Evolutionary conservation across 1,284 basidiomycete species (phyloP).

Genomic region (Ceratobasidium sp.): DNA sequence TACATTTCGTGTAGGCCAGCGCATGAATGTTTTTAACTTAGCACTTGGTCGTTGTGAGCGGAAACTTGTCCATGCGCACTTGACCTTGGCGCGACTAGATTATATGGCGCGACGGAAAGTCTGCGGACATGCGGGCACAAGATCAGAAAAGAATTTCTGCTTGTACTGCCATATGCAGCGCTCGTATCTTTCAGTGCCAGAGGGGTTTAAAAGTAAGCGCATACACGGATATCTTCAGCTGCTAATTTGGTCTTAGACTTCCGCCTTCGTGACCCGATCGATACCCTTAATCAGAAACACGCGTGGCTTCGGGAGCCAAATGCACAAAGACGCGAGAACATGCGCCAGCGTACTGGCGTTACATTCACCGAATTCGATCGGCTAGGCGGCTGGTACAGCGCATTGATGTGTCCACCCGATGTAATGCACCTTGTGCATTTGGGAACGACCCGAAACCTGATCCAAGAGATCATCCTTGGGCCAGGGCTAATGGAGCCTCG

Average conservation of each 20-base stretch:
- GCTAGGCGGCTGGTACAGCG: neutral
- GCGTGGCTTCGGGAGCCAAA: neutral
- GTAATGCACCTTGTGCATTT: neutral
- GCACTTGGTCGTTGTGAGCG: neutral
- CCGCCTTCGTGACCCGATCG: neutral
- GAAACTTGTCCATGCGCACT: neutral
- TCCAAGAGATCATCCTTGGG: neutral
- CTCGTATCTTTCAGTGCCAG: neutral
- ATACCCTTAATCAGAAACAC: neutral
- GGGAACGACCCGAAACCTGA: neutral
- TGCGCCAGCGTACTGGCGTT: neutral
- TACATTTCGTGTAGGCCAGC: neutral
- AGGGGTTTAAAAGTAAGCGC: neutral
- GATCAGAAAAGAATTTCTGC: slow-evolving; percentile 13
- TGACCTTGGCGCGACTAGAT: neutral
- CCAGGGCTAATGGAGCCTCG: neutral
- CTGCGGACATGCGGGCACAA: neutral
- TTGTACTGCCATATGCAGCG: neutral
- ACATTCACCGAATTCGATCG: neutral
- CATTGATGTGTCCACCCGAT: neutral
- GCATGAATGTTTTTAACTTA: neutral
- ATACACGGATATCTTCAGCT: neutral
- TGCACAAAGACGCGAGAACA: neutral
- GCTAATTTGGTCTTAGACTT: neutral
- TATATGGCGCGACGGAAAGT: neutral